phyloP scores from a whole-genome alignment of 164 flowering plant species.

The Stephania japonica region DNA sequence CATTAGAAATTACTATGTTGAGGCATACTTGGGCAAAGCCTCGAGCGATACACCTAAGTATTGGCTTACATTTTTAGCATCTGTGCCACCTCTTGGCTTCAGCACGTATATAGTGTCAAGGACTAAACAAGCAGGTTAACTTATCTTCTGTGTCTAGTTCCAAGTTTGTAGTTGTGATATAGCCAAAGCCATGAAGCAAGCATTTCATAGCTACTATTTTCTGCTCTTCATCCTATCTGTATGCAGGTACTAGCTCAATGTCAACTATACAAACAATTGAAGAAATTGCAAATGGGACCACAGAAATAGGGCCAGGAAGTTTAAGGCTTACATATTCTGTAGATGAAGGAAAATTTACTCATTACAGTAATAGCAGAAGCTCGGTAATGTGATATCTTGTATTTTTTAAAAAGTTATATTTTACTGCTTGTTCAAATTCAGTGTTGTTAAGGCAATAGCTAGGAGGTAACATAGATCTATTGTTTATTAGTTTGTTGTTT shows the following conservation, averaged over 20 bases:
- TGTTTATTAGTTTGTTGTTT: too few relatives aligned
- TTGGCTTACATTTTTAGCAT: conserved; percentile 75
- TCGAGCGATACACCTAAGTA: conserved; percentile 47
- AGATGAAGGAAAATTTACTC: conserved; percentile 55
- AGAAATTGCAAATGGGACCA: conserved; percentile 24
- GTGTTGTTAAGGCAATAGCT: too few relatives aligned
- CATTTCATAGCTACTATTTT: neutral
- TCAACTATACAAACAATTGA: conserved; percentile 33
- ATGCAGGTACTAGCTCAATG: conserved; percentile 41
- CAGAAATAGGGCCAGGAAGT: conserved; percentile 79
- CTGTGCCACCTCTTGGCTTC: conserved; percentile 94
- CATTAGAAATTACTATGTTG: conserved; percentile 48
- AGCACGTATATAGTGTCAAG: conserved; percentile 62
- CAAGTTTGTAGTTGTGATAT: neutral
- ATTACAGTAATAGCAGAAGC: conserved; percentile 50
- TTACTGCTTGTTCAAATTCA: neutral
- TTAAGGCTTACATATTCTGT: conserved; percentile 55
- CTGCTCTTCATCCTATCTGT: conserved; percentile 8
- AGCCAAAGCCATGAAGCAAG: neutral
- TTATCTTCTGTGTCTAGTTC: neutral
- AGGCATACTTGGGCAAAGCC: conserved; percentile 60
- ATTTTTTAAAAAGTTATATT: neutral
- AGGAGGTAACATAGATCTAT: too few relatives aligned
- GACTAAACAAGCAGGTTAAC: conserved; percentile 45
- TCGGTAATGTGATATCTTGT: conserved; percentile 31